Conservation (phyloP, 805 yeast genomes). For the Teunomyces pallodes region DNA sequence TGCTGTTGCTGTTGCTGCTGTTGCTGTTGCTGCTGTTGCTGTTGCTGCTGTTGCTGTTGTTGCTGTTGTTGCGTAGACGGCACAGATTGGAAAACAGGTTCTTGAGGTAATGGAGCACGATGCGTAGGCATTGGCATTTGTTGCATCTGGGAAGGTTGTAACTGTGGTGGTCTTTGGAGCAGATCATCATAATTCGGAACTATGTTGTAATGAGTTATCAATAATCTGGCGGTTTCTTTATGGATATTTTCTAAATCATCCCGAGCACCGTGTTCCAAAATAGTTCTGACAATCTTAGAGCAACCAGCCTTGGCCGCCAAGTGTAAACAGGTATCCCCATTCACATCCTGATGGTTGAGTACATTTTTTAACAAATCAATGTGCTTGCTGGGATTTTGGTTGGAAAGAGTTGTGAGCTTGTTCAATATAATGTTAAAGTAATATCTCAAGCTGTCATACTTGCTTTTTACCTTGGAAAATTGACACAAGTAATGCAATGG, state of each 20-base stretch:
- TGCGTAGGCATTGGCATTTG: neutral
- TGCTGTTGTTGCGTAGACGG: neutral
- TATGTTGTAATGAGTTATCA: slow-evolving; percentile 39
- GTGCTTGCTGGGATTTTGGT: slow-evolving; percentile 41
- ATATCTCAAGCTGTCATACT: slow-evolving; percentile 77
- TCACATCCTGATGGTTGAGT: slow-evolving; percentile 71
- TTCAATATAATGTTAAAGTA: slow-evolving; percentile 75
- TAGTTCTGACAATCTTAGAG: slow-evolving; percentile 68
- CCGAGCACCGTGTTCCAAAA: slow-evolving; percentile 82
- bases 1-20: neutral
- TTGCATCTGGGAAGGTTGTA: slow-evolving; percentile 9
- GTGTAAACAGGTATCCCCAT: slow-evolving; percentile 85
- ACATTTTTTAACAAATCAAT: slow-evolving; percentile 60
- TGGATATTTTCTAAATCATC: slow-evolving; percentile 45
- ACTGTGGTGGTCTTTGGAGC: neutral
- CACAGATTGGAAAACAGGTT: neutral
- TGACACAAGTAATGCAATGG: slow-evolving; percentile 83
- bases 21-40: neutral
- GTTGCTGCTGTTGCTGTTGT: neutral
- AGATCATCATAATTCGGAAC: slow-evolving; percentile 11
- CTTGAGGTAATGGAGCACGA: neutral
- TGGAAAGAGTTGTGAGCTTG: slow-evolving; percentile 54
- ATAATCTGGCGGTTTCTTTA: slow-evolving; percentile 44
- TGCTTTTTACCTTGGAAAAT: slow-evolving; percentile 61
- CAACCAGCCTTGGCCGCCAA: slow-evolving; percentile 71